phyloP scores from a whole-genome alignment of 352 stramenopile genomes.

The Peronospora tabacina region DNA sequence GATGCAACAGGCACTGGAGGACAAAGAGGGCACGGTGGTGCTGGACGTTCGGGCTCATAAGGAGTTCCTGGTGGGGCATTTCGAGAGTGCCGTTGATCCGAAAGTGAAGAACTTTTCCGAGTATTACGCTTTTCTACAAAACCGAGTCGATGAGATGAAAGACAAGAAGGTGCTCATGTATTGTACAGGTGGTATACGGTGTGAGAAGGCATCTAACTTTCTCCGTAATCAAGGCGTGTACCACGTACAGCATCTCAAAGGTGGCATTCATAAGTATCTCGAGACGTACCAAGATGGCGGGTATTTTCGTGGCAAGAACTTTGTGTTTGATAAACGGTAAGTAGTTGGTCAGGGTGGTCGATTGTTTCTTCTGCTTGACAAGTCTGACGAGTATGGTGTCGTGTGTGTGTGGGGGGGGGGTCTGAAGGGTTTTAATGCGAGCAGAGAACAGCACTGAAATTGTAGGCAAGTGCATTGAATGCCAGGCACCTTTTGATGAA shows the following conservation, averaged over 20 bases:
- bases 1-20: slow-evolving; percentile 34
- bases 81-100: slow-evolving; percentile 53
- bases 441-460: slow-evolving; percentile 47
- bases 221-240: slow-evolving; percentile 46
- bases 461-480: slow-evolving; percentile 69
- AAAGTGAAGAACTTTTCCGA: slow-evolving; percentile 73
- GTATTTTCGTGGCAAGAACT: slow-evolving; percentile 74
- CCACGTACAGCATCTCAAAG: slow-evolving; percentile 61
- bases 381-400: neutral
- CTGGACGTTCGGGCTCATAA: slow-evolving; percentile 59
- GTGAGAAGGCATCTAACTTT: slow-evolving; percentile 70
- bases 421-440: slow-evolving; percentile 47
- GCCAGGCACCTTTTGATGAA: slow-evolving; percentile 43
- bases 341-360: slow-evolving; percentile 2
- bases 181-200: slow-evolving; percentile 69
- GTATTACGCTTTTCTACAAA: slow-evolving; percentile 60
- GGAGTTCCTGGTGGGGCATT: slow-evolving; percentile 64
- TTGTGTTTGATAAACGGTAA: slow-evolving; percentile 76
- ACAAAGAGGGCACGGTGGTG: slow-evolving; percentile 45
- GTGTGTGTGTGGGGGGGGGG: too few relatives aligned
- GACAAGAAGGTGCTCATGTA: slow-evolving; percentile 75
- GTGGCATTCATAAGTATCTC: slow-evolving; percentile 72
- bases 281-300: slow-evolving; percentile 49
- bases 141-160: slow-evolving; percentile 53
- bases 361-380: neutral